These are phyloP conservation scores for Pulveroboletus ravenelii DNA, from an alignment of 768 basidiomycete genomes.

Conservation along the genomic window DNA sequence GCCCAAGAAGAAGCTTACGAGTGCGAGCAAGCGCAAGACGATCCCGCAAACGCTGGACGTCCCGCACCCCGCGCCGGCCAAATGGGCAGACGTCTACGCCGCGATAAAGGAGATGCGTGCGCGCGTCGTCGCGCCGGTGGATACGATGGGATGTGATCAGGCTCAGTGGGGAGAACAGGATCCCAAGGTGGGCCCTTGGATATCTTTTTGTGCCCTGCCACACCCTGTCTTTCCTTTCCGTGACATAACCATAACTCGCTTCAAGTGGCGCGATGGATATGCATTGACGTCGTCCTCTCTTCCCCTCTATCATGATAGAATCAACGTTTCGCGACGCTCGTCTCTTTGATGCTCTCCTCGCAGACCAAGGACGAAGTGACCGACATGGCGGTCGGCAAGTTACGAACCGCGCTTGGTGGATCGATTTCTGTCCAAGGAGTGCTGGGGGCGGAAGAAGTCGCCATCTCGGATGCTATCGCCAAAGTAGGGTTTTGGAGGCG, in stretches of 20 bases:
- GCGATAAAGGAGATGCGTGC: conserved; percentile 74
- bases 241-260: background rate
- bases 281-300: background rate
- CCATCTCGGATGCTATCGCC: conserved; percentile 71
- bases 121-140: conserved; percentile 76
- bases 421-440: conserved; percentile 73
- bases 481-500: conserved; percentile 93
- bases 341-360: conserved; percentile 92
- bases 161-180: conserved; percentile 60
- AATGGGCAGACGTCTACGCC: conserved; percentile 68
- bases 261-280: background rate
- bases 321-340: conserved; percentile 75
- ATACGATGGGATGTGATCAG: conserved; percentile 84
- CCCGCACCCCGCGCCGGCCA: conserved; percentile 63
- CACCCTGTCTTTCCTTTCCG: background rate
- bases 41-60: conserved; percentile 49
- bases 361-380: conserved; percentile 95
- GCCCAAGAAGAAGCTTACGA: conserved; percentile 33
- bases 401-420: conserved; percentile 72
- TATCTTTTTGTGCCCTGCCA: conserved; percentile 5
- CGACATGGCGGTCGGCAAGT: conserved; percentile 68
- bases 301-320: conserved; percentile 43
- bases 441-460: conserved; percentile 52
- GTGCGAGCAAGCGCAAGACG: conserved; percentile 51
- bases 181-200: conserved; percentile 47